Percentiles rank a stretch among this genome's conserved stretches.
phyloP scores from a whole-genome alignment of 768 basidiomycete species.

The Lactifluus hygrophoroides region DNA sequence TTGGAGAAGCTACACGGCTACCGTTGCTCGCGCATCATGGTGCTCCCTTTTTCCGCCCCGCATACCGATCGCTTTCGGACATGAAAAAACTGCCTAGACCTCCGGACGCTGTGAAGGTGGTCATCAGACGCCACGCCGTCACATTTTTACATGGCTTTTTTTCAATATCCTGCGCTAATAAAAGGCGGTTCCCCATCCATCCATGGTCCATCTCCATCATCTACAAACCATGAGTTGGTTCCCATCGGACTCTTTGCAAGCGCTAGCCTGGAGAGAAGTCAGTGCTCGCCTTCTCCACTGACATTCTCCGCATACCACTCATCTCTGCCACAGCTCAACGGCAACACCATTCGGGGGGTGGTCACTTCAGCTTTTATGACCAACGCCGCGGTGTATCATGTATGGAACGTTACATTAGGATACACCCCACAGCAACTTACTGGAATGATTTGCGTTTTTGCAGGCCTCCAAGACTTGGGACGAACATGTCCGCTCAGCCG shows the following conservation, averaged over 20 bases:
- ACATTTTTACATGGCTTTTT: neutral
- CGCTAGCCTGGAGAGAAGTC: slow-evolving; percentile 13
- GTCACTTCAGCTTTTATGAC: slow-evolving; percentile 13
- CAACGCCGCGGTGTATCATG: slow-evolving; percentile 17
- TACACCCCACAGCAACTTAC: neutral
- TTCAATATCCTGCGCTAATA: neutral
- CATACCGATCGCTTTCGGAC: slow-evolving; percentile 13
- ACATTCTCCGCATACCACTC: neutral
- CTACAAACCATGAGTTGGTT: slow-evolving; percentile 19
- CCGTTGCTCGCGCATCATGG: neutral
- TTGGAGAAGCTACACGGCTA: neutral
- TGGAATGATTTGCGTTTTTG: neutral
- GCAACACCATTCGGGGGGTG: slow-evolving; percentile 7
- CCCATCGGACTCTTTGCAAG: slow-evolving; percentile 8
- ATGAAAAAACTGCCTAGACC: slow-evolving; percentile 6
- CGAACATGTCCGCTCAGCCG: slow-evolving; percentile 10
- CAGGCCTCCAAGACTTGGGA: slow-evolving; percentile 17
- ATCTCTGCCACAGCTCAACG: slow-evolving; percentile 5
- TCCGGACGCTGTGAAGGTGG: neutral
- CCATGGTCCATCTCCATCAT: neutral
- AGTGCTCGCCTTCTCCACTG: neutral
- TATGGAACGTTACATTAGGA: neutral
- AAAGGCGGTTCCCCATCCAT: slow-evolving; percentile 4
- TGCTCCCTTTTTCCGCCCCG: neutral
- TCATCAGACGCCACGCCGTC: slow-evolving; percentile 9